Evolutionary conservation across 139 green algal genomes (phyloP).

Genomic region (Ettlia oleoabundans): DNA sequence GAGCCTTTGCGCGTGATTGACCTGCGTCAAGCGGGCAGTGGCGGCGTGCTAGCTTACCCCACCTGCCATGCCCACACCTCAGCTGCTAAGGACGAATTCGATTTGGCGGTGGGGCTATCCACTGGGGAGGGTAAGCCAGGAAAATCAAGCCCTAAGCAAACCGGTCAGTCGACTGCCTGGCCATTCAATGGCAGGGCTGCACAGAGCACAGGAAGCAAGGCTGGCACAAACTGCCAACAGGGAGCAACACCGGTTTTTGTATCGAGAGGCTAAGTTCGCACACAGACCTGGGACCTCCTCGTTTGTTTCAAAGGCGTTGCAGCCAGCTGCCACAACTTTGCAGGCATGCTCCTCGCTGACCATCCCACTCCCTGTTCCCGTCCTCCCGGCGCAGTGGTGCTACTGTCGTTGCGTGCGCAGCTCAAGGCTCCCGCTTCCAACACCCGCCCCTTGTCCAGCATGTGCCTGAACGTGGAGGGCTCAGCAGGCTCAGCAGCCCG

Average conservation of each 20-base stretch:
- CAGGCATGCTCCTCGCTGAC: too few species aligned
- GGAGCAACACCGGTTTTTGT: too few species aligned
- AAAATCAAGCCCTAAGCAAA: too few species aligned
- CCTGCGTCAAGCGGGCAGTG: conserved; percentile 40
- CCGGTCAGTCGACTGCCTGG: too few species aligned
- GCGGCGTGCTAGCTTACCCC: conserved; percentile 33
- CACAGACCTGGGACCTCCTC: too few species aligned
- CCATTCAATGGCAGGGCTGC: too few species aligned
- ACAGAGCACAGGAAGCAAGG: too few species aligned
- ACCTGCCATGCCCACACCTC: conserved; percentile 62
- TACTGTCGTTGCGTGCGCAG: conserved; percentile 68
- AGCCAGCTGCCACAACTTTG: too few species aligned
- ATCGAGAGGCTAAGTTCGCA: too few species aligned
- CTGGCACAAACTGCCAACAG: too few species aligned
- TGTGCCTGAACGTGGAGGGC: conserved; percentile 57
- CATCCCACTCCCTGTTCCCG: too few species aligned
- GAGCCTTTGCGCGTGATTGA: conserved; percentile 48
- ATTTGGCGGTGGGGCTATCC: conserved; percentile 72
- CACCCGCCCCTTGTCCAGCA: conserved; percentile 41
- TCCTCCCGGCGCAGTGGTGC: conserved; percentile 57
- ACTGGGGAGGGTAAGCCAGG: conserved; percentile 71
- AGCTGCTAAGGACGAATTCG: conserved; percentile 57
- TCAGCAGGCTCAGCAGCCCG: conserved; percentile 37
- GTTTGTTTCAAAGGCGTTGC: too few species aligned
- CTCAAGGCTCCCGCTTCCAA: conserved; percentile 41